Conservation (phyloP, 805 yeast species). For the Maudiozyma barnettii region DNA sequence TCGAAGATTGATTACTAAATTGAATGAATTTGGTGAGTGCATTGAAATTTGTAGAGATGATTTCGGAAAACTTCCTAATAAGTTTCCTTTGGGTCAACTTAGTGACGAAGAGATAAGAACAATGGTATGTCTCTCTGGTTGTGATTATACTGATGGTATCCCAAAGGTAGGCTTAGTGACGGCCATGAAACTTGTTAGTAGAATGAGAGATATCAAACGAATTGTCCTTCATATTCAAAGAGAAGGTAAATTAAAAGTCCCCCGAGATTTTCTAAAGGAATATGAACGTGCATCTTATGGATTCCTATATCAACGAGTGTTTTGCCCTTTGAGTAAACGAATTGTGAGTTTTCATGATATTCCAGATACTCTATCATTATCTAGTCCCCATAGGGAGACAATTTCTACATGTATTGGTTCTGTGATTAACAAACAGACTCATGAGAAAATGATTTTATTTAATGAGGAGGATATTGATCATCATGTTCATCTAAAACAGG, state of each 20-base stretch:
- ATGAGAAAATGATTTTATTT: conserved; percentile 16
- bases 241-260: conserved; percentile 51
- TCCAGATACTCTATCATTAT: conserved; percentile 30
- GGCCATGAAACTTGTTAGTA: conserved; percentile 53
- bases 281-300: conserved; percentile 63
- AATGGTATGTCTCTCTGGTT: conserved; percentile 86
- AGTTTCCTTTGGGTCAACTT: conserved; percentile 43
- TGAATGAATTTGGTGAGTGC: conserved; percentile 62
- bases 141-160: conserved; percentile 89
- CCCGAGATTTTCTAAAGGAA: conserved; percentile 49
- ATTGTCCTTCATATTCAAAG: conserved; percentile 47
- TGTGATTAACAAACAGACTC: conserved; percentile 18
- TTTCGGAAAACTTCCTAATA: conserved; percentile 38
- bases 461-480: conserved; percentile 31
- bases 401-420: conserved; percentile 20
- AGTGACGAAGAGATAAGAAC: conserved; percentile 52
- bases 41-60: conserved; percentile 54
- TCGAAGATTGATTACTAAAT: conserved; percentile 61
- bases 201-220: conserved; percentile 42
- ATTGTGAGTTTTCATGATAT: conserved; percentile 54
- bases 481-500: conserved; percentile 44
- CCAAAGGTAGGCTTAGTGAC: conserved; percentile 71
- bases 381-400: conserved; percentile 4
- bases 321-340: conserved; percentile 44
- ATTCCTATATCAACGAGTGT: conserved; percentile 79